phyloP scores from a whole-genome alignment of 345 rosid genomes.

The Viola odorata region DNA sequence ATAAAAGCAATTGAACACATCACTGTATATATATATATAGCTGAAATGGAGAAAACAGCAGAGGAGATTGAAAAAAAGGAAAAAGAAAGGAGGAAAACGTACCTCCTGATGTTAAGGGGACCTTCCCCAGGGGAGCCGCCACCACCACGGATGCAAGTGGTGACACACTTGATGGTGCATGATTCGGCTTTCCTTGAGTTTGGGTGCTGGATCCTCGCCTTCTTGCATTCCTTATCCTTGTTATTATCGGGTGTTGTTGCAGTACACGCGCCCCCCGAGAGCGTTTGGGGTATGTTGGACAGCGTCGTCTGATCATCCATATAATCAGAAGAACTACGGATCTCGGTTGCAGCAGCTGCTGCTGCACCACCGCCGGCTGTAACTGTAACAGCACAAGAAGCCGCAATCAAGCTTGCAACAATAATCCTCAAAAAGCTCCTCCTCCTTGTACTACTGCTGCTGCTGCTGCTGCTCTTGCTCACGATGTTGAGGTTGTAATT shows the following conservation, averaged over 20 bases:
- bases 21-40: too few species aligned
- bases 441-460: too few species aligned
- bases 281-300: slow-evolving; percentile 65
- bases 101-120: slow-evolving; percentile 75
- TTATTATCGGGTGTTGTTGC: not conserved
- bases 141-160: slow-evolving; percentile 75
- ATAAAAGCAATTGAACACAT: too few species aligned
- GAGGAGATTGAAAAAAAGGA: not conserved
- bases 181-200: slow-evolving; percentile 79
- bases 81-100: not conserved
- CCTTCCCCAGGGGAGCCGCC: slow-evolving; percentile 86
- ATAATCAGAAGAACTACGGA: not conserved
- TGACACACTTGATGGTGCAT: slow-evolving; percentile 75
- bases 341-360: slow-evolving; percentile 22
- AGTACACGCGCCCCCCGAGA: slow-evolving; percentile 59
- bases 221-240: slow-evolving; percentile 51
- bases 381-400: slow-evolving; percentile 21
- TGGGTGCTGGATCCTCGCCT: slow-evolving; percentile 75
- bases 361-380: slow-evolving; percentile 7
- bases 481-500: not conserved
- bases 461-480: not conserved
- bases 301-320: slow-evolving; percentile 27
- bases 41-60: too few species aligned
- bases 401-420: slow-evolving; percentile 30
- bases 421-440: not conserved